Evolutionary conservation across 805 yeast species (phyloP), one percentile per base, ranked within the genome.

Genomic region (Zygosaccharomyces bisporus): DNA sequence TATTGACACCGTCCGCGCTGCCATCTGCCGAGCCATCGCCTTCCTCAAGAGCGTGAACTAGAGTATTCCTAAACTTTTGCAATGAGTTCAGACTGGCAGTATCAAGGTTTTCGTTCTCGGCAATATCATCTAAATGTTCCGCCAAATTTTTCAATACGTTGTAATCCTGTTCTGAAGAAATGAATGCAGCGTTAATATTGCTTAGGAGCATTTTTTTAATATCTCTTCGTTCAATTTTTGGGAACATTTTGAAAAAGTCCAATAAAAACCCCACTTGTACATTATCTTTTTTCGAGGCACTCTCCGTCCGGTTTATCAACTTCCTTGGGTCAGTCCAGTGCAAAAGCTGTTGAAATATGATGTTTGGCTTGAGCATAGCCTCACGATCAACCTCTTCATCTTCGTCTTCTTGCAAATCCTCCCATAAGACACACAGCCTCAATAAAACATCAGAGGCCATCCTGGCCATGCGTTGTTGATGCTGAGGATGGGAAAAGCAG

Each of bases 321-420:
- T 80, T 77, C 34, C 69, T 66, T 4, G 96, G 95, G 60, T 88
- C 91, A 14, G 95, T 83, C 95, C 96, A 87, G 56, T 80, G 79
- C 18, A 84, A 69, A 37, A 91, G 64, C 55, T 86, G 95, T 51
- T 81, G 88, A 24, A 83, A 66, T 2, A 85, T 76, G 7, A 70
- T 69, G 9, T 73, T 66, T 0, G 87, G 83, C 27, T 56, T 63
- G 41, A 63, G 36, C 68, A 65, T 65, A 4, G 60, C 35, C 2
- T 46, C 49, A 6, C 46, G 45, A 13, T 51, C 47, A 4, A 27
- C 38, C 5, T 48, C 46, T 2, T 68, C 67, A 34, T 69, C 60
- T 10, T 56, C 60, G 6, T 64, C 66, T 10, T 53, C 56, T 21
- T 63, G 63, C 16, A 67, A 60, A 23, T 72, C 71, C 13, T 62